Evolutionary conservation across 768 basidiomycete species (phyloP).

Genomic region (Leccinum longicurvipes): DNA sequence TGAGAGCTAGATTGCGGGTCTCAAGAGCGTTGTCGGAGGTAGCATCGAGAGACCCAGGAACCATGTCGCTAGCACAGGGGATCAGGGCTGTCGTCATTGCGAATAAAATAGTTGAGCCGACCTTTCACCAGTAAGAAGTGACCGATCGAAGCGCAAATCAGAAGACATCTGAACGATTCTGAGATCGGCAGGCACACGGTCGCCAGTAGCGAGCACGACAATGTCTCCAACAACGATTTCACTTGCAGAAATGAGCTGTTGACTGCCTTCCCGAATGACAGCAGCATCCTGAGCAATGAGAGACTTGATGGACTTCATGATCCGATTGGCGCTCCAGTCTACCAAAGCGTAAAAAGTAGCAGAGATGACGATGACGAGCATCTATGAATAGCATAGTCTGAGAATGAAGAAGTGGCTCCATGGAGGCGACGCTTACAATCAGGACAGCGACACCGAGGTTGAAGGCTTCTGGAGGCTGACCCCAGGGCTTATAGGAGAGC

Average conservation of each 20-base stretch:
- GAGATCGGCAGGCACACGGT: slow-evolving; percentile 59
- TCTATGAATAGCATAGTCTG: slow-evolving; percentile 24
- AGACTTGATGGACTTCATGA: slow-evolving; percentile 56
- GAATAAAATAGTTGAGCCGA: slow-evolving; percentile 8
- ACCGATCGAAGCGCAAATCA: slow-evolving; percentile 51
- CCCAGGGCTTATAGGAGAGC: slow-evolving; percentile 51
- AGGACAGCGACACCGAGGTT: slow-evolving; percentile 55
- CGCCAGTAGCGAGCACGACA: slow-evolving; percentile 49
- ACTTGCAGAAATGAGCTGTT: slow-evolving; percentile 47
- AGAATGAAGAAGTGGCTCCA: neutral
- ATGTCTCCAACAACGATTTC: slow-evolving; percentile 59
- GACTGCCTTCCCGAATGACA: slow-evolving; percentile 48
- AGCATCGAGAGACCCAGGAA: slow-evolving; percentile 40
- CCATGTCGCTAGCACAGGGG: slow-evolving; percentile 32
- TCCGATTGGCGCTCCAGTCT: slow-evolving; percentile 46
- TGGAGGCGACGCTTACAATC: slow-evolving; percentile 34
- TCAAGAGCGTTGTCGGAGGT: slow-evolving; percentile 48
- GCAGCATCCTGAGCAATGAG: slow-evolving; percentile 59
- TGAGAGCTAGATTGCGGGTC: slow-evolving; percentile 47
- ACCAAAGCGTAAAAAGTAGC: slow-evolving; percentile 48
- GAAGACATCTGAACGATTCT: slow-evolving; percentile 50
- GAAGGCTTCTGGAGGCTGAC: slow-evolving; percentile 35
- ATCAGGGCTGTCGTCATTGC: neutral
- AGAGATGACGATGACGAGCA: slow-evolving; percentile 41
- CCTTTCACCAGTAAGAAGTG: slow-evolving; percentile 52